Evolutionary conservation across 208 protist genomes (phyloP).

Genomic region (Crithidia mellificae): DNA sequence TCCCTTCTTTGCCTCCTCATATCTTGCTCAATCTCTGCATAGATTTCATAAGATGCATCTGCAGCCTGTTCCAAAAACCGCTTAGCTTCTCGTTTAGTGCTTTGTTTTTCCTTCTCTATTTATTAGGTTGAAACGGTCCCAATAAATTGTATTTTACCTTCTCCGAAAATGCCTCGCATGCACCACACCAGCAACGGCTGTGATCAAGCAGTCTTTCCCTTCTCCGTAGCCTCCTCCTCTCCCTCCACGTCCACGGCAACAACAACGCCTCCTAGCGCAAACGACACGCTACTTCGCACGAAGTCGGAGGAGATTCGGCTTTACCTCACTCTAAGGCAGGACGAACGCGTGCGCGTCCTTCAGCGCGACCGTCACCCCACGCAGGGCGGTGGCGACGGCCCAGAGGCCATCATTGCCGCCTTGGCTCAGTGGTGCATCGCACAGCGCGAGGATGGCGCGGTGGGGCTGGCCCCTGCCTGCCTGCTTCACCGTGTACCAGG

Average conservation of each 20-base stretch:
- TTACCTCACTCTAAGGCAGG: constrained; percentile 32
- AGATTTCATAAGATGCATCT: too few relatives aligned
- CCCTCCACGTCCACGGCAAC: neutral
- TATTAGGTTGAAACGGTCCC: too few relatives aligned
- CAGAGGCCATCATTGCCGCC: too few relatives aligned
- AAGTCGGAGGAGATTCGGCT: too few relatives aligned
- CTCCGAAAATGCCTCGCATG: constrained; percentile 2
- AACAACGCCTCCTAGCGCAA: neutral
- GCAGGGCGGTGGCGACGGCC: neutral
- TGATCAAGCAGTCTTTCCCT: constrained; percentile 40
- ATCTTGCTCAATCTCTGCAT: too few relatives aligned
- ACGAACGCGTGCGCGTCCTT: constrained; percentile 41
- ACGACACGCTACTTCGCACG: neutral
- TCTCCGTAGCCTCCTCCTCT: constrained; percentile 17
- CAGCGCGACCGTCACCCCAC: constrained; percentile 22
- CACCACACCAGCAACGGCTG: constrained; percentile 7
- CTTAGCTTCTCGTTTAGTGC: too few relatives aligned
- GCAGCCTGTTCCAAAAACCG: too few relatives aligned
- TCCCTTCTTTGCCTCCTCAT: too few relatives aligned
- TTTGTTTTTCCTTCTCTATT: too few relatives aligned
- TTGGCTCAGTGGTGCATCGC: constrained; percentile 49
- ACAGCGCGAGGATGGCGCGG: constrained; percentile 37
- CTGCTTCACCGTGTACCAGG: constrained; percentile 23
- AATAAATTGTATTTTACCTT: too few relatives aligned
- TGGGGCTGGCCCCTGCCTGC: constrained; percentile 40